Evolutionary conservation across 306 rosid species (phyloP).

Genomic region (Fragaria nilgerrensis): DNA sequence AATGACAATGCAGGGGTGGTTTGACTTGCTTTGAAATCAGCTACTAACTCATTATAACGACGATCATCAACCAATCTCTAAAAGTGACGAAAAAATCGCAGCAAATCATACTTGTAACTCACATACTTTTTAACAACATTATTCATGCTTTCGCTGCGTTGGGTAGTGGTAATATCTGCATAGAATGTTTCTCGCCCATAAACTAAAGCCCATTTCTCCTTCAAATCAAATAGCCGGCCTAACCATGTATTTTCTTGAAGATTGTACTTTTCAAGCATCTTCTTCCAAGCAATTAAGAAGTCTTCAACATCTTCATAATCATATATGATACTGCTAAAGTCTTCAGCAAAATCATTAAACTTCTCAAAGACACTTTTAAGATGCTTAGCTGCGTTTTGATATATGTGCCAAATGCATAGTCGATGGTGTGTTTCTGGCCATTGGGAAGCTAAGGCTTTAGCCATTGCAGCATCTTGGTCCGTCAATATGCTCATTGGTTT

Average conservation of each 20-base stretch:
- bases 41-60: background rate
- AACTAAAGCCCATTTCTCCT: background rate
- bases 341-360: background rate
- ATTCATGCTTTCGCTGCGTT: background rate
- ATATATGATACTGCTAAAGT: slow-evolving; percentile 8
- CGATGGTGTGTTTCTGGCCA: background rate
- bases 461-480: background rate
- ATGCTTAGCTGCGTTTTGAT: background rate
- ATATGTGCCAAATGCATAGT: background rate
- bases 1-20: background rate
- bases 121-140: background rate
- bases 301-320: slow-evolving; percentile 10
- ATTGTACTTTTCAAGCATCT: background rate
- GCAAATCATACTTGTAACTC: background rate
- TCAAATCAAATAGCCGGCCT: background rate
- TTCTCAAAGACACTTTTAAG: slow-evolving; percentile 3
- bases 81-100: background rate
- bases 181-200: background rate
- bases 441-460: background rate
- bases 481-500: background rate
- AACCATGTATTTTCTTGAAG: background rate
- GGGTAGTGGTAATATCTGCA: background rate
- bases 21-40: background rate
- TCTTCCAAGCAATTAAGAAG: slow-evolving; percentile 7
- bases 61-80: slow-evolving; percentile 9